Evolutionary conservation across 2,329 filamentous ascomycete genomes (phyloP).

Genomic region (Leptographium galeiforme): DNA sequence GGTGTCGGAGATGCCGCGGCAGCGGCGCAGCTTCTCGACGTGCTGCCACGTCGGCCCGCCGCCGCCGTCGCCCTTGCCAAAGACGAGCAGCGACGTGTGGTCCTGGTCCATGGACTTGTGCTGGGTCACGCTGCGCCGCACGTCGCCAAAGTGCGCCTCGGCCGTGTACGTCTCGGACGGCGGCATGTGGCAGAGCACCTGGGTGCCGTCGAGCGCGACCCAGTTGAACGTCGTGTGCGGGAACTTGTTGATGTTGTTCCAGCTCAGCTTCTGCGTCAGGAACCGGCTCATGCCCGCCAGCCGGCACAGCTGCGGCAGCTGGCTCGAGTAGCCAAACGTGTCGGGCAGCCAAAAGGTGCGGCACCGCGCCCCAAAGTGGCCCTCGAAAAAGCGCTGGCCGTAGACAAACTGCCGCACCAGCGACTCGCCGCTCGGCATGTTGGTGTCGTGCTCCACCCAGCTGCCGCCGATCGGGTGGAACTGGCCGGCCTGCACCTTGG

Average conservation of each 20-base stretch:
- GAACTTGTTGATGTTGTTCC: slow-evolving; percentile 99
- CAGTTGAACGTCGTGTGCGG: slow-evolving; percentile 98
- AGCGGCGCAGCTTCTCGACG: slow-evolving; percentile 85
- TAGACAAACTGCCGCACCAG: slow-evolving; percentile 90
- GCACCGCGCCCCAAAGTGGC: slow-evolving; percentile 77
- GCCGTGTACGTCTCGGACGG: slow-evolving; percentile 93
- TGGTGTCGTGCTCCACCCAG: slow-evolving; percentile 98
- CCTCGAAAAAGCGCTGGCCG: slow-evolving; percentile 89
- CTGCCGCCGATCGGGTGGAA: slow-evolving; percentile 95
- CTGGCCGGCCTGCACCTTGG: slow-evolving; percentile 75
- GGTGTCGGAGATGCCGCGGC: slow-evolving; percentile 82
- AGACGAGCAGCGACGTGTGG: slow-evolving; percentile 77
- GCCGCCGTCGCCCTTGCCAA: slow-evolving; percentile 92
- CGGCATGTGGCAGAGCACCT: slow-evolving; percentile 96
- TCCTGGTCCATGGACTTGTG: slow-evolving; percentile 97
- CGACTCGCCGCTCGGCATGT: slow-evolving; percentile 90
- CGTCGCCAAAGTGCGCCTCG: slow-evolving; percentile 85
- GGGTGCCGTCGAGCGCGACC: slow-evolving; percentile 89
- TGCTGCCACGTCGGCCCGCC: slow-evolving; percentile 91
- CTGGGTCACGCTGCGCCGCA: slow-evolving; percentile 75
- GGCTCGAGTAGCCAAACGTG: slow-evolving; percentile 93
- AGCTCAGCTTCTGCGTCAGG: slow-evolving; percentile 96
- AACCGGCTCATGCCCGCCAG: slow-evolving; percentile 94
- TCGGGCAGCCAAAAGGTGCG: slow-evolving; percentile 96
- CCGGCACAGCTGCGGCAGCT: slow-evolving; percentile 85